Base-by-base conservation (phyloP, 148 eudicot species). In the Rhododendron ferrugineum region DNA sequence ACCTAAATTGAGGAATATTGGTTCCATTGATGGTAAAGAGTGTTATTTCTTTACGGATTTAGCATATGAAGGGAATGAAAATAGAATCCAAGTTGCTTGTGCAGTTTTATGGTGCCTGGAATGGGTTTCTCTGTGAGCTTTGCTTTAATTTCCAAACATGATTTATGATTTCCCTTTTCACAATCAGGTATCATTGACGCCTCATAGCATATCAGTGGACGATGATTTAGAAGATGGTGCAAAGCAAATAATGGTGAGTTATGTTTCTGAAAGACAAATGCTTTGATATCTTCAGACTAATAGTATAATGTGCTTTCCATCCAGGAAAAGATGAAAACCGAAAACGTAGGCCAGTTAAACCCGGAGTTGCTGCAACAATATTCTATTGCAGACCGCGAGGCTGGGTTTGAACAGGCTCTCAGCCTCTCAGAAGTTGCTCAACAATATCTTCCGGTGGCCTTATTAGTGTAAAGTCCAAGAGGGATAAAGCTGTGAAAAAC, bases 181-280 rank as follows among this genome's bases (percentile, higher is more conserved):
- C 49, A 34, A 84, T 68, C 44, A 85, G 86, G 76, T 60, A 13
- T 60, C 44, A 4, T 78, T 85, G 86, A 64, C 18, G 47, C 86
- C 82, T 62, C 86, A 84, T 62, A 62, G 46, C 49, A 68, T 84
- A 13, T 58, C 82, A 2, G 60, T 84, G 34, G 86, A 84, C 1
- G 75, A 84, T 6, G 86, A 84, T 84, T 74, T 84, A 22, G 42
- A 77, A 10, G 82, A 84, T 8, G 86, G 75, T 84, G 86, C 82
- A 26, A 78, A 62, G 75, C 15, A 84, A 56, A 49, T 84, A 32
- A 84, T n/a, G 82, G 86, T 84, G 82, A 56, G 82, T 60, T 4
- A 36, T 50, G 28, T 34, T 10, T 52, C 36, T 34, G 7, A 30
- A 64, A 47, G 5, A 13, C 36, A 47, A 76, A 40, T 54, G n/a